Percentiles rank a stretch among this genome's conserved stretches.
Conservation (phyloP, 805 yeast genomes). For the Ogataea nitratoaversa region DNA sequence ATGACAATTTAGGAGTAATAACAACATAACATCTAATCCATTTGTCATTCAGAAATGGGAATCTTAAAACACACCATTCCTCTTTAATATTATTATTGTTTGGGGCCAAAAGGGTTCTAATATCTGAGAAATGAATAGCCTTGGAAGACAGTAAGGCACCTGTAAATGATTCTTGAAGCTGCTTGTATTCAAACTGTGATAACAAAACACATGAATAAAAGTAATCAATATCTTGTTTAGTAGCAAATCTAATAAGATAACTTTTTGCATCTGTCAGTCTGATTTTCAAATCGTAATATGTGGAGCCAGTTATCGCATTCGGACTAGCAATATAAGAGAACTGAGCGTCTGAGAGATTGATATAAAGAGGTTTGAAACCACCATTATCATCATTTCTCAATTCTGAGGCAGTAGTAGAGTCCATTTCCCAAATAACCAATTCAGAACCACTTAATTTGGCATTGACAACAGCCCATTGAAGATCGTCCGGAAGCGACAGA, state of each 20-base stretch:
- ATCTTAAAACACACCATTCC: conserved; percentile 62
- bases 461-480: conserved; percentile 23
- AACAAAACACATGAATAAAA: conserved; percentile 45
- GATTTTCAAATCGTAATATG: conserved; percentile 16
- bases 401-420: conserved; percentile 26
- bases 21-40: conserved; percentile 56
- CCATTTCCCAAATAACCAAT: conserved; percentile 44
- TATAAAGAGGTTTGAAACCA: conserved; percentile 45
- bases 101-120: conserved; percentile 52
- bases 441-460: conserved; percentile 47
- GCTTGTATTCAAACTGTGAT: conserved; percentile 52
- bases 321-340: conserved; percentile 13
- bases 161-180: conserved; percentile 58
- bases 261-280: conserved; percentile 22
- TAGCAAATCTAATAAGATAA: conserved; percentile 23
- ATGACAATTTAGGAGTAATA: conserved; percentile 41
- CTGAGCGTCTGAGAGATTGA: conserved; percentile 46
- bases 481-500: conserved; percentile 2
- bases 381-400: conserved; percentile 29
- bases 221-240: conserved; percentile 23
- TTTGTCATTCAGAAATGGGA: conserved; percentile 52
- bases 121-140: conserved; percentile 53
- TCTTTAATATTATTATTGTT: conserved; percentile 42
- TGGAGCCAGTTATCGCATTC: conserved; percentile 5
- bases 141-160: conserved; percentile 59